phyloP scores from a whole-genome alignment of 2,329 filamentous ascomycete species.

The Aureobasidium musti region DNA sequence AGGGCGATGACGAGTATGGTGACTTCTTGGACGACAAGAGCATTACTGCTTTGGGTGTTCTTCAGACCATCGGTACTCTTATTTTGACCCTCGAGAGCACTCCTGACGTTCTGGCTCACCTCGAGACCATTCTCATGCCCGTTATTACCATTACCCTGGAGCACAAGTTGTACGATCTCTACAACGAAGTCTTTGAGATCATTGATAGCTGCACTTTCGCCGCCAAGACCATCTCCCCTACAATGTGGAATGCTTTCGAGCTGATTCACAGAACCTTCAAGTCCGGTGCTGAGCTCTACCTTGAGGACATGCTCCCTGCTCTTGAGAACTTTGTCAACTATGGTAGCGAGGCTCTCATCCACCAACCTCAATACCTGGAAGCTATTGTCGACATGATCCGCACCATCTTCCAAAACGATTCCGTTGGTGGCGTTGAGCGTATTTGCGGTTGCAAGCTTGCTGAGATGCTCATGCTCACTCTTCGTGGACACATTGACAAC shows the following conservation, averaged over 20 bases:
- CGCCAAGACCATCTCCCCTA: conserved; percentile 89
- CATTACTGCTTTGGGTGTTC: conserved; percentile 90
- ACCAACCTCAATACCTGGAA: conserved; percentile 82
- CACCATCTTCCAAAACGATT: conserved; percentile 90
- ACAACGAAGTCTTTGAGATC: conserved; percentile 98
- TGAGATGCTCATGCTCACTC: conserved; percentile 94
- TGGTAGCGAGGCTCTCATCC: conserved; percentile 74
- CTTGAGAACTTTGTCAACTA: conserved; percentile 98
- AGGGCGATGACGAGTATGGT: conserved; percentile 75
- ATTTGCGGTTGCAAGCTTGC: conserved; percentile 98
- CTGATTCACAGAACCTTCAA: conserved; percentile 97
- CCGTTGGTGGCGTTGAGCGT: conserved; percentile 88
- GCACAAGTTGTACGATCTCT: conserved; percentile 96
- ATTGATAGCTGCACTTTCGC: conserved; percentile 99
- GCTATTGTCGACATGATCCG: conserved; percentile 92
- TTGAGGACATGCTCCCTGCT: conserved; percentile 98
- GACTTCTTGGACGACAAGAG: conserved; percentile 98
- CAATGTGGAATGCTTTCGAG: conserved; percentile 99
- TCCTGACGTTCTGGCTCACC: conserved; percentile 88
- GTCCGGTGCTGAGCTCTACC: conserved; percentile 91
- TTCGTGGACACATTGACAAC: conserved; percentile 83
- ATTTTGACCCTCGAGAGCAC: conserved; percentile 97
- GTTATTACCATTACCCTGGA: conserved; percentile 94
- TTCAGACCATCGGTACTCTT: conserved; percentile 96
- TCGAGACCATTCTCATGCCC: conserved; percentile 95